phyloP scores from a whole-genome alignment of 2,329 filamentous ascomycete genomes.

The Cryoendolithus antarcticus region DNA sequence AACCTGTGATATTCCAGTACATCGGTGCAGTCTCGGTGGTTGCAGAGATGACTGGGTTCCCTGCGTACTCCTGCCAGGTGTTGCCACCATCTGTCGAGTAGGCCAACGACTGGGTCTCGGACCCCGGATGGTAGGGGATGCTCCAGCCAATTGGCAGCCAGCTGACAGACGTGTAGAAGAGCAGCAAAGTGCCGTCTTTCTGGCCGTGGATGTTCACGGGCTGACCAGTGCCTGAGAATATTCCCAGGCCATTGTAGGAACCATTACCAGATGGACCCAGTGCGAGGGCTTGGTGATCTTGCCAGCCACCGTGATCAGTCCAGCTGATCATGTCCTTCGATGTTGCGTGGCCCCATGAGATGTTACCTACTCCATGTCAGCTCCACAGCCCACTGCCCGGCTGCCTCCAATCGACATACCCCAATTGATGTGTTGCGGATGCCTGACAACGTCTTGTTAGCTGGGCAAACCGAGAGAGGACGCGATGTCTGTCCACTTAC shows the following conservation, averaged over 20 bases:
- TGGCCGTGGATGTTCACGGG: constrained; percentile 37
- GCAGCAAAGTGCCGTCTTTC: constrained; percentile 32
- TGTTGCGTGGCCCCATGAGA: constrained; percentile 40
- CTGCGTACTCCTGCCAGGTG: constrained; percentile 35
- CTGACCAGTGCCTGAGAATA: constrained; percentile 40
- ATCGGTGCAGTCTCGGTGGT: constrained; percentile 25
- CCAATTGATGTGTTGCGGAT: constrained; percentile 36
- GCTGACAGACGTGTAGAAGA: constrained; percentile 37
- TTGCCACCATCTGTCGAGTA: constrained; percentile 33
- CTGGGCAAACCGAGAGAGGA: too few relatives aligned
- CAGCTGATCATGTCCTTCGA: constrained; percentile 36
- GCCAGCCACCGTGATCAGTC: constrained; percentile 34
- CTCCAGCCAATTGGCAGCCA: constrained; percentile 34
- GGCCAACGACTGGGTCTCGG: constrained; percentile 35
- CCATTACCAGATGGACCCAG: constrained; percentile 29
- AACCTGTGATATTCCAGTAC: constrained; percentile 33
- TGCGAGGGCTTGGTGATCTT: constrained; percentile 27
- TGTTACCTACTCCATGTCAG: constrained; percentile 21
- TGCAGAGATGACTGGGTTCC: constrained; percentile 33
- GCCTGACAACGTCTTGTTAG: constrained; percentile 5
- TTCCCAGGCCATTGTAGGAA: constrained; percentile 38
- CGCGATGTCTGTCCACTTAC: constrained; percentile 2
- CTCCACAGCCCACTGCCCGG: too few relatives aligned
- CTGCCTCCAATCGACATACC: constrained; percentile 17
- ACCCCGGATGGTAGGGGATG: constrained; percentile 31